A percentile compares a stretch with the other conserved stretches of the same genome.
Evolutionary conservation across 2,329 filamentous ascomycete genomes (phyloP).

Genomic region (Lecanicillium sp.): DNA sequence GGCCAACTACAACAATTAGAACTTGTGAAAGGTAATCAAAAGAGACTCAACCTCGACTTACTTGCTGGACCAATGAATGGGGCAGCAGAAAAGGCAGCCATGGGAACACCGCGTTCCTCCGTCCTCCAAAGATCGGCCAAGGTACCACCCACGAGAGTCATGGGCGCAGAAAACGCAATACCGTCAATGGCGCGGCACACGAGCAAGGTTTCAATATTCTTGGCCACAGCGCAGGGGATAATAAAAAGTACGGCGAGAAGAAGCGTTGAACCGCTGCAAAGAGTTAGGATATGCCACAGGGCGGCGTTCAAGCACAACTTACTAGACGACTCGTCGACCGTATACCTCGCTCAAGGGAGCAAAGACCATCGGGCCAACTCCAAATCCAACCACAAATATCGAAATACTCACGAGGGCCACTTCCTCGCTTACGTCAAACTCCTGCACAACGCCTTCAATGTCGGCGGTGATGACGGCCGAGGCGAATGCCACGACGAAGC

Average conservation of each 20-base stretch:
- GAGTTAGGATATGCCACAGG: no score
- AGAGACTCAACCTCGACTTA: no score
- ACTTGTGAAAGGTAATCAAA: no score
- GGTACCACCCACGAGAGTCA: slow-evolving; percentile 61
- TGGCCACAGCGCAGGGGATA: slow-evolving; percentile 34
- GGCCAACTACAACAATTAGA: no score
- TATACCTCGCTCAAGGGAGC: slow-evolving; percentile 1
- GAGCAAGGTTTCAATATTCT: slow-evolving; percentile 56
- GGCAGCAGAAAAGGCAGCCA: slow-evolving; percentile 57
- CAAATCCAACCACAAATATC: no score
- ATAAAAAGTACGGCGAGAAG: slow-evolving; percentile 46
- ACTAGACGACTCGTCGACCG: slow-evolving; percentile 11
- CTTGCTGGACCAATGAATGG: slow-evolving; percentile 47
- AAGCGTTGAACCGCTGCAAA: no score
- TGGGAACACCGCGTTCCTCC: slow-evolving; percentile 52
- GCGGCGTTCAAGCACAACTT: slow-evolving; percentile 17
- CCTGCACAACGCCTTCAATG: no score
- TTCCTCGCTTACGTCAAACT: no score
- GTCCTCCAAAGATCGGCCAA: slow-evolving; percentile 56
- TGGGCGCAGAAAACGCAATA: slow-evolving; percentile 51
- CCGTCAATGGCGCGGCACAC: slow-evolving; percentile 55
- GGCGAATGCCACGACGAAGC: no score
- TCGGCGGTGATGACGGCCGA: no score
- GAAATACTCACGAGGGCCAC: no score
- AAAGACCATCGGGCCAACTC: slow-evolving; percentile 2